These are phyloP conservation scores for Symbiotaphrina buchneri DNA, from an alignment of 495 filamentous ascomycete genomes.

Conservation along the genomic window DNA sequence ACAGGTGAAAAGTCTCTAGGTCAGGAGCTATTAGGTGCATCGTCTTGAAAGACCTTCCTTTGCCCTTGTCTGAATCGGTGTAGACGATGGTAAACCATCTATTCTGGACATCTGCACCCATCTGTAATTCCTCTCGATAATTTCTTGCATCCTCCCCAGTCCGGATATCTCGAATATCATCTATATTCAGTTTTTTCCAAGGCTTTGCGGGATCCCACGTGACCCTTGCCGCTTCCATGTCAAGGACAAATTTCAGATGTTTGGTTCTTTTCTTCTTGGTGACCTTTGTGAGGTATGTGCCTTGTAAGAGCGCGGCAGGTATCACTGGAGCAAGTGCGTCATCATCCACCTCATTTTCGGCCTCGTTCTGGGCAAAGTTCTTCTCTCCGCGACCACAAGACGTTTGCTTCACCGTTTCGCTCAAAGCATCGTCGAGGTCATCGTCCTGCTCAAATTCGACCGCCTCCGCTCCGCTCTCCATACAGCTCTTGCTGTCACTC, in stretches of 20 bases:
- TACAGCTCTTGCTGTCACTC: conserved; percentile 62
- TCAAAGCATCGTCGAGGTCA: conserved; percentile 37
- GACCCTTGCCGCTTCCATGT: conserved; percentile 63
- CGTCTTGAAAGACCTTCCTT: conserved; percentile 45
- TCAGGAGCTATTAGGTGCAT: conserved; percentile 64
- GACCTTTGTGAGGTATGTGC: conserved; percentile 56
- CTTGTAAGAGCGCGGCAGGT: conserved; percentile 45
- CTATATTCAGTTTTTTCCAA: conserved; percentile 71
- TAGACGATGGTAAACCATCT: conserved; percentile 84
- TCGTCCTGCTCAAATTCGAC: conserved; percentile 36
- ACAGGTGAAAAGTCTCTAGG: conserved; percentile 42
- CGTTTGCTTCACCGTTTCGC: conserved; percentile 11
- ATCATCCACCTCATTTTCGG: too few relatives aligned
- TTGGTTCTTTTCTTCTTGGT: conserved; percentile 60
- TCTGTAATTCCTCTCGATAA: conserved; percentile 63
- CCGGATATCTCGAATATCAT: conserved; percentile 81
- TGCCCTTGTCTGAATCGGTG: conserved; percentile 39
- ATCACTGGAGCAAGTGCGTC: conserved; percentile 42
- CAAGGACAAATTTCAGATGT: conserved; percentile 44
- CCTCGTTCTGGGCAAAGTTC: background rate
- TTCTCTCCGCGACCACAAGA: background rate
- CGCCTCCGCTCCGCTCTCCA: conserved; percentile 24
- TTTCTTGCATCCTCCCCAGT: conserved; percentile 68
- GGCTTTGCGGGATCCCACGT: conserved; percentile 64
- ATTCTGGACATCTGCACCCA: conserved; percentile 34